Evolutionary conservation across 2,329 filamentous ascomycete genomes (phyloP).

Genomic region (Trichothecium roseum): DNA sequence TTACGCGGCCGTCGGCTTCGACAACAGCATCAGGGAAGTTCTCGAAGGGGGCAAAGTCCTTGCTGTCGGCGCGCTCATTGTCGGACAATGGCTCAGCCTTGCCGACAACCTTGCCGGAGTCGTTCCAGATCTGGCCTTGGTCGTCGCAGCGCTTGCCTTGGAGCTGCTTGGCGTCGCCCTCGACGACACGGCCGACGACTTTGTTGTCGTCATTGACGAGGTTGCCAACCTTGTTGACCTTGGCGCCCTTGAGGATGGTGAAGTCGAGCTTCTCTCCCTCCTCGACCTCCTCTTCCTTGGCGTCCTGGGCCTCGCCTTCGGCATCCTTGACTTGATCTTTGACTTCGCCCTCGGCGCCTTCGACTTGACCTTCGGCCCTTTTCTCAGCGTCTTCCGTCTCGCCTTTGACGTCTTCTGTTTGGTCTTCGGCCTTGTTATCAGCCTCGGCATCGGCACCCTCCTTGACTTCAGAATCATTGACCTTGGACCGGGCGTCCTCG

Average conservation of each 20-base stretch:
- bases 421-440: slow-evolving; percentile 8
- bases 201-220: slow-evolving; percentile 42
- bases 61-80: slow-evolving; percentile 35
- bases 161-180: slow-evolving; percentile 54
- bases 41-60: slow-evolving; percentile 43
- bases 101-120: slow-evolving; percentile 57
- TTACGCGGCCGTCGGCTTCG: slow-evolving; percentile 41
- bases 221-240: slow-evolving; percentile 50
- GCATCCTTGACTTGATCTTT: slow-evolving; percentile 4
- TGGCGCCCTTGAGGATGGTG: slow-evolving; percentile 39
- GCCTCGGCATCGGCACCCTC: slow-evolving; percentile 3
- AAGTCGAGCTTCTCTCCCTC: slow-evolving; percentile 26
- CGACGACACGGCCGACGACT: slow-evolving; percentile 49
- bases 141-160: slow-evolving; percentile 54
- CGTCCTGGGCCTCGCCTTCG: slow-evolving; percentile 2
- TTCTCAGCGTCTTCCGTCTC: slow-evolving; percentile 1
- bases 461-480: neutral
- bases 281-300: slow-evolving; percentile 5
- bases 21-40: slow-evolving; percentile 45
- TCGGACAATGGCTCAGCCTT: slow-evolving; percentile 50
- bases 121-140: slow-evolving; percentile 61
- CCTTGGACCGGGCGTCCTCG: neutral
- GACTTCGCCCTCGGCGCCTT: slow-evolving; percentile 4
- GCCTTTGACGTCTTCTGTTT: slow-evolving; percentile 4
- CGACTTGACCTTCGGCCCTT: slow-evolving; percentile 6